Conservation (phyloP, 768 basidiomycete species). For the Boletus vinaceobasis region DNA sequence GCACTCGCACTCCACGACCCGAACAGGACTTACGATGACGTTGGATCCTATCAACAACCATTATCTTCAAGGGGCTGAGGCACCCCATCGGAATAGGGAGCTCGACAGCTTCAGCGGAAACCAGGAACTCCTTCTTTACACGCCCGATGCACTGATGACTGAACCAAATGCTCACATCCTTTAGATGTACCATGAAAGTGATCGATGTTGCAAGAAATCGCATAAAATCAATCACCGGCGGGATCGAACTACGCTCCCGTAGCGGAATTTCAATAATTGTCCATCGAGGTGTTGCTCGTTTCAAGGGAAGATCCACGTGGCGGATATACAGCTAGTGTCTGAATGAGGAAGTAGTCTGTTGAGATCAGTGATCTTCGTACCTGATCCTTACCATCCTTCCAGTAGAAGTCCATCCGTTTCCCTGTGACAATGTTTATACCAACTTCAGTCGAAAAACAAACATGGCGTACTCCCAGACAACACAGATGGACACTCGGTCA, state of each 20-base stretch:
- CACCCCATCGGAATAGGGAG: no score
- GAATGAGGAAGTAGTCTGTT: background rate
- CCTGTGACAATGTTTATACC: no score
- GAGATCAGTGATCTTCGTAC: background rate
- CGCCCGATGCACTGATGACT: slow-evolving; percentile 65
- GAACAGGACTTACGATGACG: no score
- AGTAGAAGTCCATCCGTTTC: no score
- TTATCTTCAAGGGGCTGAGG: no score
- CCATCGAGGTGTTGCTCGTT: no score
- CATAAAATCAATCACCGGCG: slow-evolving; percentile 78
- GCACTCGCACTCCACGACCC: no score
- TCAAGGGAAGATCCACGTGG: no score
- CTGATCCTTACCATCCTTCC: background rate
- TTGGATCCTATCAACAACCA: no score
- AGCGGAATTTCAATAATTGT: slow-evolving; percentile 85
- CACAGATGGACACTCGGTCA: slow-evolving; percentile 31
- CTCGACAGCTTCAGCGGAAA: no score
- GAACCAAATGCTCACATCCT: slow-evolving; percentile 71
- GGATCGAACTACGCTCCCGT: slow-evolving; percentile 71
- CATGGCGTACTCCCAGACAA: background rate
- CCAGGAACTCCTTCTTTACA: slow-evolving; percentile 67
- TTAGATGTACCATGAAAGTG: slow-evolving; percentile 82
- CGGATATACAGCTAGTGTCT: background rate
- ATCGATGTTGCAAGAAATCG: slow-evolving; percentile 86
- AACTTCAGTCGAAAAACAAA: no score